Evolutionary conservation across 2,329 filamentous ascomycete genomes (phyloP).

Genomic region (Colletotrichum sp.): DNA sequence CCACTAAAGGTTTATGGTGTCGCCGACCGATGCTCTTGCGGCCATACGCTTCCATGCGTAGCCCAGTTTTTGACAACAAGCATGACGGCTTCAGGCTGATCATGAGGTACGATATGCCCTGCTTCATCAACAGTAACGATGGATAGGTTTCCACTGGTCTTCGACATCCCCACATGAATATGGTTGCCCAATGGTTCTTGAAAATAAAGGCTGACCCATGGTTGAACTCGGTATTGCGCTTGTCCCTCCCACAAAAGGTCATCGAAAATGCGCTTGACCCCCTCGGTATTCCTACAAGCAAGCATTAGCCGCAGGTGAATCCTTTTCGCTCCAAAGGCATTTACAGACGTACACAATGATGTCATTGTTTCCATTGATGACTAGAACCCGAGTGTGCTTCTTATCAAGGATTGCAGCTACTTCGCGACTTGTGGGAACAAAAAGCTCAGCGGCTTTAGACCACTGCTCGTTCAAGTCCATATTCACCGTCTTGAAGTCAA

Average conservation of each 20-base stretch:
- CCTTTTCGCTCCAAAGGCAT: not conserved
- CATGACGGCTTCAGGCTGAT: not conserved
- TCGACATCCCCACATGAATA: not conserved
- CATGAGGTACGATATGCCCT: not conserved
- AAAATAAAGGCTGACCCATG: not conserved
- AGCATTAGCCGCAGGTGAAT: not conserved
- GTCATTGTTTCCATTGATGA: constrained; percentile 17
- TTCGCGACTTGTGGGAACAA: not conserved
- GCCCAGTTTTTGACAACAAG: not conserved
- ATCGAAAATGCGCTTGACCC: not conserved
- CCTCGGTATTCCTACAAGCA: not conserved
- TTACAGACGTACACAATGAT: not conserved
- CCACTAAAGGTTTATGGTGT: not conserved
- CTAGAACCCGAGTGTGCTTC: not conserved
- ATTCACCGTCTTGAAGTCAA: not conserved
- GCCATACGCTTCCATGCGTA: not conserved
- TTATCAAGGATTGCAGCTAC: not conserved
- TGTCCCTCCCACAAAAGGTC: not conserved
- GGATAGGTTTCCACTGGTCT: not conserved
- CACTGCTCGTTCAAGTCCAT: not conserved
- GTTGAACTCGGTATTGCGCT: not conserved
- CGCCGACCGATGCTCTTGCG: not conserved
- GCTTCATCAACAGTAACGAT: constrained; percentile 1
- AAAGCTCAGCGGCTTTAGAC: not conserved
- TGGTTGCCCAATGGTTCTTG: not conserved